Evolutionary conservation across 2,329 filamentous ascomycete species (phyloP), one percentile per base, ranked within the genome.

Genomic region (Grosmannia huntii): DNA sequence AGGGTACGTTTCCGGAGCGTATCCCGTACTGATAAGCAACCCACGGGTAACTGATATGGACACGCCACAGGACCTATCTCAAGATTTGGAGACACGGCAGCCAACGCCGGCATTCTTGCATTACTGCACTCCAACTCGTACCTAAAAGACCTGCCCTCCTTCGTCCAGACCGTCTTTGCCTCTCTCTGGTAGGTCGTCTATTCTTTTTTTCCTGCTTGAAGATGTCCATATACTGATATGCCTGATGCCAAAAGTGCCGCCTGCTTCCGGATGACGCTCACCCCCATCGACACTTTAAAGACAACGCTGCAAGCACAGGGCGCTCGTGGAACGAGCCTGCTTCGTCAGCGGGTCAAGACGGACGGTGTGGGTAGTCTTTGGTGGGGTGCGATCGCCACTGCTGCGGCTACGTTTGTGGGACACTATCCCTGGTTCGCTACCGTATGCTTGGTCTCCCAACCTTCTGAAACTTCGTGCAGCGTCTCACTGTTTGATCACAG

Each of bases 391-490:
- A 67, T 77, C 53, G 75, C 75, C 4, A 77, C 75, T 0, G 75
- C 75, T 0, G 75, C 72, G 1, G 75, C 75, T 0, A 77, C 75
- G 0, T 77, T 77, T 59, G 75, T 75, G 1, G 75, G 75, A 3
- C 72, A 77, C 55, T 77, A 77, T 48, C 75, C 75, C 4, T 77
- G 75, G 75, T 77, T 77, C 59, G 75, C 73, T 11, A 77, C 75
- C 0, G 74, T 75, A 63, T 1, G 59, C 31, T 14, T 19, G 19
- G 31, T 4, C 16, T 4, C 19, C 14, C n/a, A 14, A n/a, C 2
- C 27, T 19, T 23, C 11, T 7, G 16, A 14, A 16, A 36, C 16
- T 1, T 14, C 41, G 65, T 3, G 65, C 36, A 7, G 36, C 12
- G 31, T 44, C 41, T 28, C 38, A 36, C 23, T 7, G 16, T 0